Percentiles rank a stretch among this genome's conserved stretches.
phyloP scores from a whole-genome alignment of 148 eudicot genomes.

The Rhododendron mucronatum region DNA sequence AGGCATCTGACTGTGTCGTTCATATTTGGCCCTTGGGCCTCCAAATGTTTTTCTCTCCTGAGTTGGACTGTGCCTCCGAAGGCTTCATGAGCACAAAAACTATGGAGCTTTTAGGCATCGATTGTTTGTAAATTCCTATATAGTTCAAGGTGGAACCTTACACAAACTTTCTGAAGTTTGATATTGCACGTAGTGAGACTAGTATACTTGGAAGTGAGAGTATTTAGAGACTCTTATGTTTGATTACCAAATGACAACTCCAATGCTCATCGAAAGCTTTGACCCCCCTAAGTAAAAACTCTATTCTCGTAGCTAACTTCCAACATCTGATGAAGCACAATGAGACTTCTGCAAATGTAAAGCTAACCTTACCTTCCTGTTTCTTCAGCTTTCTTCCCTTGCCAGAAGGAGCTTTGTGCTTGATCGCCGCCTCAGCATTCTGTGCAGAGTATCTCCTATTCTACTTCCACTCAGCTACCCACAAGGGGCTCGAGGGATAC shows the following conservation, averaged over 20 bases:
- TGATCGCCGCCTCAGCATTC: conserved; percentile 77
- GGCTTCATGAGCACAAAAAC: background rate
- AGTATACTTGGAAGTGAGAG: background rate
- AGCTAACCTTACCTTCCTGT: background rate
- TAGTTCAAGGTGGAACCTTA: background rate
- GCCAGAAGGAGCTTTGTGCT: conserved; percentile 70
- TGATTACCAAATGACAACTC: background rate
- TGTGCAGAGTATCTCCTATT: conserved; percentile 79
- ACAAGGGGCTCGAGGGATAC: conserved; percentile 87
- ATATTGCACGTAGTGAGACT: background rate
- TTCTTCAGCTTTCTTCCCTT: conserved; percentile 68
- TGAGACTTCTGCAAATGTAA: background rate
- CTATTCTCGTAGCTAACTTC: background rate
- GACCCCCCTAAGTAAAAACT: background rate
- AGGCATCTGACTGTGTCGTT: background rate
- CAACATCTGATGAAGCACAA: background rate
- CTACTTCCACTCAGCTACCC: conserved; percentile 87
- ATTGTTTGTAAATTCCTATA: background rate
- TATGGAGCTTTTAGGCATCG: background rate
- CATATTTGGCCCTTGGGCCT: background rate
- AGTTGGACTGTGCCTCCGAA: background rate
- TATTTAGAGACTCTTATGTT: background rate
- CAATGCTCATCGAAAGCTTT: background rate
- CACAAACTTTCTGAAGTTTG: background rate
- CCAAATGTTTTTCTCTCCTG: background rate